Percentiles rank a stretch among this genome's conserved stretches.
These are phyloP conservation scores for Penicillium lividum DNA, from an alignment of 495 filamentous ascomycete species.

Conservation along the genomic window DNA sequence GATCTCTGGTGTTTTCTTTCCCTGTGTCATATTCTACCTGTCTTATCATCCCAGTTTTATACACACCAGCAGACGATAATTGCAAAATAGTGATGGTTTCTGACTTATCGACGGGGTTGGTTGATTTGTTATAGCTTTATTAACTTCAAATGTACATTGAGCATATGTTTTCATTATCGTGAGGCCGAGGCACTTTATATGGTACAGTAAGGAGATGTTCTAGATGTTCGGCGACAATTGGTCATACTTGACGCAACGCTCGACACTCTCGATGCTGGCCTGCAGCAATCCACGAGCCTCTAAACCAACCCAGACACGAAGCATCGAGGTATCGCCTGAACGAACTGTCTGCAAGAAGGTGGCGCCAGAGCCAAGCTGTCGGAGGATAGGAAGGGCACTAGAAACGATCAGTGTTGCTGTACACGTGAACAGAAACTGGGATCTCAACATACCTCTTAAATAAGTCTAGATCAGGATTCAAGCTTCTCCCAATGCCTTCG, in stretches of 20 bases:
- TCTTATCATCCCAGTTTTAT: not conserved
- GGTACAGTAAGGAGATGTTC: not conserved
- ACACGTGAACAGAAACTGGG: not conserved
- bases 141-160: not conserved
- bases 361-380: conserved; percentile 76
- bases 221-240: conserved; percentile 79
- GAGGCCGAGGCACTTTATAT: not conserved
- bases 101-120: too few species aligned
- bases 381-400: conserved; percentile 87
- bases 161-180: not conserved
- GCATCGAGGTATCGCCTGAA: conserved; percentile 81
- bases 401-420: conserved; percentile 7
- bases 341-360: conserved; percentile 50
- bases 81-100: not conserved
- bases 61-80: conserved; percentile 1
- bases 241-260: conserved; percentile 82
- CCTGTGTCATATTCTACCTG: conserved; percentile 3
- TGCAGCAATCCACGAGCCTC: conserved; percentile 87
- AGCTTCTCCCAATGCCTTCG: conserved; percentile 86
- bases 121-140: not conserved
- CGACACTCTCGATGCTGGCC: conserved; percentile 84
- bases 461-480: conserved; percentile 86
- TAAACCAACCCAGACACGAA: conserved; percentile 90
- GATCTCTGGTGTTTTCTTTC: conserved; percentile 1
- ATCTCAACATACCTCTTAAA: conserved; percentile 65